Conservation (phyloP, 306 rosid genomes). For the Dryas drummondii region DNA sequence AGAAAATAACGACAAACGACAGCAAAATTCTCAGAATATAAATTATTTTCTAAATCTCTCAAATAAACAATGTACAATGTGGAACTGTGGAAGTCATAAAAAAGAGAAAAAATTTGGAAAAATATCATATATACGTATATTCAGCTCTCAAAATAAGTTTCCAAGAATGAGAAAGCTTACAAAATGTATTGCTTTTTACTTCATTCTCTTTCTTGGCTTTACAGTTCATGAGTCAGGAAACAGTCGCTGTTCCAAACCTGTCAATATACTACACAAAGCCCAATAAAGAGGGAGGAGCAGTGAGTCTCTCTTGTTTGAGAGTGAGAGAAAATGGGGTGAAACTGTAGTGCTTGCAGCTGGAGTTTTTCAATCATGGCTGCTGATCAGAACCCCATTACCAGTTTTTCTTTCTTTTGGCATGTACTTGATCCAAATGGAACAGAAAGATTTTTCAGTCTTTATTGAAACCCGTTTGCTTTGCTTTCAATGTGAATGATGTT, state of each 20-base stretch:
- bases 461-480: conserved; percentile 41
- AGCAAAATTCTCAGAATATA: conserved; percentile 2
- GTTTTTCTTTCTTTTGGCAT: conserved; percentile 30
- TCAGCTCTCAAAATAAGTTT: no score
- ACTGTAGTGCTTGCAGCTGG: conserved; percentile 38
- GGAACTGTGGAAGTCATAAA: neutral
- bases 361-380: conserved; percentile 34
- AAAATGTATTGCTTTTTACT: conserved; percentile 15
- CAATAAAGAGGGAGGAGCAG: conserved; percentile 30
- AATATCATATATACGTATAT: no score
- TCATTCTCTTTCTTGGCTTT: conserved; percentile 32
- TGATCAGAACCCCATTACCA: conserved; percentile 35
- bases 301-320: conserved; percentile 1
- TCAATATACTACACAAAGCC: conserved; percentile 35
- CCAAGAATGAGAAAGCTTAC: neutral
- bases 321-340: conserved; percentile 17
- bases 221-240: conserved; percentile 45
- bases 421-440: conserved; percentile 36
- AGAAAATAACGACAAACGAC: neutral
- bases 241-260: conserved; percentile 43
- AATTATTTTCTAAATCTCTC: neutral
- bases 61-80: no score
- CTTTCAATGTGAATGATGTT: conserved; percentile 25
- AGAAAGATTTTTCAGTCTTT: conserved; percentile 29
- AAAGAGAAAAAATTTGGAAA: neutral